A percentile compares a stretch with the other conserved stretches of the same genome.
These are phyloP conservation scores for Apiotrichum sp. DNA, from an alignment of 1,284 basidiomycete species.

Conservation along the genomic window DNA sequence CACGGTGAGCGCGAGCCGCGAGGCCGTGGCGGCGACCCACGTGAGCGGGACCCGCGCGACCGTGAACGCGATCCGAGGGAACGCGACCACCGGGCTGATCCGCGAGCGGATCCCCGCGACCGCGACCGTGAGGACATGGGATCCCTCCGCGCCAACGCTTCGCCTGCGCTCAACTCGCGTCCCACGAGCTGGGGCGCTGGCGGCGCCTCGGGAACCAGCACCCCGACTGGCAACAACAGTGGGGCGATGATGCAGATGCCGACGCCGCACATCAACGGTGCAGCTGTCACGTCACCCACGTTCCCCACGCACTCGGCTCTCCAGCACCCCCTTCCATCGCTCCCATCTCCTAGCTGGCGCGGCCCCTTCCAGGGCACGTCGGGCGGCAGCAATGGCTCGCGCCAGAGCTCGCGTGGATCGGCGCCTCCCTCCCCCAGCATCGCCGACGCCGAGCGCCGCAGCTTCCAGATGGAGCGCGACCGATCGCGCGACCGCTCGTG, in stretches of 20 bases:
- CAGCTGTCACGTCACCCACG: background rate
- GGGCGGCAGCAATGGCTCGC: conserved; percentile 36
- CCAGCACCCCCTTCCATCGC: background rate
- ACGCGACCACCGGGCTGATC: background rate
- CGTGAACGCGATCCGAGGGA: background rate
- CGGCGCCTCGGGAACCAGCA: background rate
- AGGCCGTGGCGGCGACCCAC: too few species aligned
- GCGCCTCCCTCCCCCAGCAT: conserved; percentile 35
- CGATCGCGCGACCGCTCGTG: conserved; percentile 32
- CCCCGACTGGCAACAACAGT: background rate
- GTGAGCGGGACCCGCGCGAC: conserved; percentile 6
- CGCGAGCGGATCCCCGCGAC: background rate
- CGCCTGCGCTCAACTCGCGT: conserved; percentile 4
- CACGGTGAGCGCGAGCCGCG: background rate
- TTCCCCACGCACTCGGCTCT: background rate
- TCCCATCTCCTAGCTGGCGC: conserved; percentile 25
- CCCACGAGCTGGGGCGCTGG: conserved; percentile 9
- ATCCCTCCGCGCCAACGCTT: background rate
- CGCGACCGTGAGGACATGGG: background rate
- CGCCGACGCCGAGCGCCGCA: conserved; percentile 23
- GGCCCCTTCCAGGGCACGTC: conserved; percentile 35
- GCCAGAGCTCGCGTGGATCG: conserved; percentile 44
- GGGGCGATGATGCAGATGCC: conserved; percentile 5
- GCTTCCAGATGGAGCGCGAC: conserved; percentile 36
- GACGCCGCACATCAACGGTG: conserved; percentile 13